phyloP scores from a whole-genome alignment of 2,329 filamentous ascomycete genomes.

The Trichoderma lentiforme region DNA sequence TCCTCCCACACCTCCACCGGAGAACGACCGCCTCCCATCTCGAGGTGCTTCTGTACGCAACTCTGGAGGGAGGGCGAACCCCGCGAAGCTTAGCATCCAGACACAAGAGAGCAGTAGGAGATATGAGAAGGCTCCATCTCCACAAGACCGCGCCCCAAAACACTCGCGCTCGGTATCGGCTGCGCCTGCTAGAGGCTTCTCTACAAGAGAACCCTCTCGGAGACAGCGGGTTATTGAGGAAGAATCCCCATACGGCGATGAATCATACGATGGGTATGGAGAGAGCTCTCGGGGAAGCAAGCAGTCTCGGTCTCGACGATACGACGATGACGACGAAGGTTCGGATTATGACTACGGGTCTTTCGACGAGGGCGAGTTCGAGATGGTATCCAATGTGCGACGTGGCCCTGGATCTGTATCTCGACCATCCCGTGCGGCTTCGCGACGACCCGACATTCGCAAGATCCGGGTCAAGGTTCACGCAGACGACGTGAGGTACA shows the following conservation, averaged over 20 bases:
- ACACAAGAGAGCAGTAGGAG: slow-evolving; percentile 50
- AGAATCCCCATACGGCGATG: slow-evolving; percentile 64
- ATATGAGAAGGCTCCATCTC: slow-evolving; percentile 43
- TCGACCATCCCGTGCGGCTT: slow-evolving; percentile 50
- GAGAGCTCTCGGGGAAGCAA: slow-evolving; percentile 40
- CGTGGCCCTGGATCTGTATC: slow-evolving; percentile 45
- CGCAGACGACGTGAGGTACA: slow-evolving; percentile 84
- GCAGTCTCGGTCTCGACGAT: slow-evolving; percentile 39
- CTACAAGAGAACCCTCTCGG: slow-evolving; percentile 34
- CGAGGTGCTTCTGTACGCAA: slow-evolving; percentile 60
- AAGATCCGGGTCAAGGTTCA: slow-evolving; percentile 92
- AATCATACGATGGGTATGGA: slow-evolving; percentile 64
- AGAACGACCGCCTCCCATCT: slow-evolving; percentile 65
- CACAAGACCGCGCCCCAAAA: slow-evolving; percentile 27
- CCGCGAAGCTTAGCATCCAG: slow-evolving; percentile 62
- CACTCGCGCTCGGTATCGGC: slow-evolving; percentile 47
- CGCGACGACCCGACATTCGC: slow-evolving; percentile 62
- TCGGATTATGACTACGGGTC: slow-evolving; percentile 68
- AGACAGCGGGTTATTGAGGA: slow-evolving; percentile 38
- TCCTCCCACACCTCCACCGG: slow-evolving; percentile 96
- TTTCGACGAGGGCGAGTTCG: slow-evolving; percentile 74
- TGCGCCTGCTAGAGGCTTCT: slow-evolving; percentile 37
- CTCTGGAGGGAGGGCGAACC: slow-evolving; percentile 54
- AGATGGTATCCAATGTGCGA: slow-evolving; percentile 64
- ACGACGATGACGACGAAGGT: slow-evolving; percentile 77